Conservation (phyloP, 225 moss, liverwort and hornwort species). For the Physcomitrium patens region DNA sequence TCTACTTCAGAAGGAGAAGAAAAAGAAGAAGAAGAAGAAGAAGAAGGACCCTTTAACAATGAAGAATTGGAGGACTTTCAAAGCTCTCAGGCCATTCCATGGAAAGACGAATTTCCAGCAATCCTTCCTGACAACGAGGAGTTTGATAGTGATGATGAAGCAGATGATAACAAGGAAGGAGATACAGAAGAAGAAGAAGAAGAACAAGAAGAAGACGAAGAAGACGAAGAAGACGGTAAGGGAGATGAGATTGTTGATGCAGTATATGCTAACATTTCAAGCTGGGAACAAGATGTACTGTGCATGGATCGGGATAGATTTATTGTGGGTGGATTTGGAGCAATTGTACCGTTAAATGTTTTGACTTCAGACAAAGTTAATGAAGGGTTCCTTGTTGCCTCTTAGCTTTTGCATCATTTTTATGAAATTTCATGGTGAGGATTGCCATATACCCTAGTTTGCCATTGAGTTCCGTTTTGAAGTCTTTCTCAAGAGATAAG, state of each 20-base stretch:
- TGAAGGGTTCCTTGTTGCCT: conserved; percentile 14
- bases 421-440: not conserved
- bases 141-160: not conserved
- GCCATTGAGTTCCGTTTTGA: not conserved
- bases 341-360: conserved; percentile 25
- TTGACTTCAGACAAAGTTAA: conserved; percentile 19
- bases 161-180: not conserved
- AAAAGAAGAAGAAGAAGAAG: too few species aligned
- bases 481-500: not conserved
- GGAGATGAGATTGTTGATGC: conserved; percentile 16
- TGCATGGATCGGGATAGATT: conserved; percentile 20
- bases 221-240: too few species aligned
- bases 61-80: conserved; percentile 32
- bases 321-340: conserved; percentile 33
- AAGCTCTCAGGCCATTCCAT: conserved; percentile 12
- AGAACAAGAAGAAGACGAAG: too few species aligned
- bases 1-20: not conserved
- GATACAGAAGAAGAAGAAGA: conserved; percentile 10
- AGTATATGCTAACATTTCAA: conserved; percentile 12
- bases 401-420: conserved; percentile 9
- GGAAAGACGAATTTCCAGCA: conserved; percentile 28
- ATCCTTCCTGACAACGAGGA: conserved; percentile 5
- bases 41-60: conserved; percentile 31
- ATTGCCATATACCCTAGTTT: too few species aligned
- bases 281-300: conserved; percentile 30